phyloP scores from a whole-genome alignment of 768 basidiomycete genomes.

The Pisolithus orientalis region DNA sequence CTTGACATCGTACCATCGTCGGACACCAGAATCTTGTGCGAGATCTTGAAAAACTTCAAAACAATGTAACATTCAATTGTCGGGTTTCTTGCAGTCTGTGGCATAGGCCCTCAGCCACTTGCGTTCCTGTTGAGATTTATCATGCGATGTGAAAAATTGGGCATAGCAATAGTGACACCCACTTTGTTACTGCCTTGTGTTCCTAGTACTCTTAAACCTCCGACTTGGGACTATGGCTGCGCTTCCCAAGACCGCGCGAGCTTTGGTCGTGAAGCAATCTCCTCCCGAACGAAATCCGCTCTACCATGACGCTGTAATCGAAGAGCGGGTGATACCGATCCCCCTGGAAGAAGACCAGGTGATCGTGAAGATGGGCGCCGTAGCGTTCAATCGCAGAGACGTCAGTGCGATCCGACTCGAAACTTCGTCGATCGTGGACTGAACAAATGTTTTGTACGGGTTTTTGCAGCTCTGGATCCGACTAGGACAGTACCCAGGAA shows the following conservation, averaged over 20 bases:
- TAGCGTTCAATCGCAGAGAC: conserved; percentile 74
- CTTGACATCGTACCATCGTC: no score
- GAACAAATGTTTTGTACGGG: background rate
- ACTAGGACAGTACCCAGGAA: conserved; percentile 59
- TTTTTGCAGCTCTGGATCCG: conserved; percentile 63
- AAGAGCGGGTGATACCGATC: conserved; percentile 41
- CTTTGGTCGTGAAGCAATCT: conserved; percentile 43
- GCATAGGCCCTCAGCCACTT: no score
- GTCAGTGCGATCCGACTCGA: conserved; percentile 27
- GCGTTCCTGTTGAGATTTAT: no score
- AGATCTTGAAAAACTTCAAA: no score
- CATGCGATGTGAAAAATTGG: no score
- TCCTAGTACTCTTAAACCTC: no score
- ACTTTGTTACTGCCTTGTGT: no score
- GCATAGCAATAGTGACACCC: no score
- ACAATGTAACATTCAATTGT: no score
- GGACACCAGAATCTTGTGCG: no score
- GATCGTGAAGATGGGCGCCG: conserved; percentile 62
- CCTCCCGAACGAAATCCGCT: conserved; percentile 32
- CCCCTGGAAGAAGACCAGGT: conserved; percentile 50
- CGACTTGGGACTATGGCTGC: conserved; percentile 3
- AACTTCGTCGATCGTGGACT: no score
- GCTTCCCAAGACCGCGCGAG: conserved; percentile 40
- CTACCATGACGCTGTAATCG: conserved; percentile 53
- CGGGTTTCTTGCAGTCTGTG: no score